These are phyloP conservation scores for Rhodamnia argentea DNA, from an alignment of 345 rosid species.

Conservation along the genomic window DNA sequence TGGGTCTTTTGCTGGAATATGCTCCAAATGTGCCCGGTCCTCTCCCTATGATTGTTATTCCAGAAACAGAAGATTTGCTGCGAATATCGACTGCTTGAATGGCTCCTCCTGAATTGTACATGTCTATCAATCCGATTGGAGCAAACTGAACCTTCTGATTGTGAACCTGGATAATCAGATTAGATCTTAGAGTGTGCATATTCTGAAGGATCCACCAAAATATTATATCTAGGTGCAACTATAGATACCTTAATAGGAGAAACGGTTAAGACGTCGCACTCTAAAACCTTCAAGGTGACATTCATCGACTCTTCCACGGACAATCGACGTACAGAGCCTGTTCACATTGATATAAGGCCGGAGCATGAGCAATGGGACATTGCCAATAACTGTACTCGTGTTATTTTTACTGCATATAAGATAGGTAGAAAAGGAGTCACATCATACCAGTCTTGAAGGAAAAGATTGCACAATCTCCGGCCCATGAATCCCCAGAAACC, in stretches of 20 bases:
- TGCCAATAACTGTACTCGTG: neutral
- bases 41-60: slow-evolving; percentile 23
- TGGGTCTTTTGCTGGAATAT: slow-evolving; percentile 30
- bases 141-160: slow-evolving; percentile 29
- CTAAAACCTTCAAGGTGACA: slow-evolving; percentile 15
- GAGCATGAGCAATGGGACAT: neutral
- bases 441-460: slow-evolving; percentile 32
- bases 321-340: slow-evolving; percentile 23
- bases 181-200: neutral
- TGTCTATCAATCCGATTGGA: slow-evolving; percentile 32
- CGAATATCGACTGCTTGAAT: slow-evolving; percentile 14
- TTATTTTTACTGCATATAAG: neutral
- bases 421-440: neutral
- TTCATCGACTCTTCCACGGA: slow-evolving; percentile 12
- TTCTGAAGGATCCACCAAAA: neutral
- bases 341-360: neutral
- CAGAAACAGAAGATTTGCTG: neutral
- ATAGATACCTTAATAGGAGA: slow-evolving; percentile 40
- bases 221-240: neutral
- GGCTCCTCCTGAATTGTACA: slow-evolving; percentile 50
- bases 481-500: slow-evolving; percentile 35
- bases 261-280: slow-evolving; percentile 31
- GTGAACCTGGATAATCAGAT: slow-evolving; percentile 15
- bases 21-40: slow-evolving; percentile 35
- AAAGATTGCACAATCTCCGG: slow-evolving; percentile 35